These are phyloP conservation scores for Extremus antarcticus DNA, from an alignment of 495 filamentous ascomycete species.

Conservation along the genomic window DNA sequence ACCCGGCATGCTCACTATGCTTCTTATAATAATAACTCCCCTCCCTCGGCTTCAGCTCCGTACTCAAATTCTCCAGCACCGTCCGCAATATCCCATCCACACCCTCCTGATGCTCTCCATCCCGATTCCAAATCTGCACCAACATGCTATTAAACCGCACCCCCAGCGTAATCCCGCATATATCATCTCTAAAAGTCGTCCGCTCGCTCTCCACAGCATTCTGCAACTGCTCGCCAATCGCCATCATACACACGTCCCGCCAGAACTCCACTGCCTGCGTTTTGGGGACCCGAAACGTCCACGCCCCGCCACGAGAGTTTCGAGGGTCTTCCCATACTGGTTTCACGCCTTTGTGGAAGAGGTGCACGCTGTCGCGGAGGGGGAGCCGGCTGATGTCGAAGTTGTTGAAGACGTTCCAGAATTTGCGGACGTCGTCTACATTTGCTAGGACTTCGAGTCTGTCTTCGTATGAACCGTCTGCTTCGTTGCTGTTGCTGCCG, in stretches of 20 bases:
- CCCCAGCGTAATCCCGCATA: slow-evolving; percentile 61
- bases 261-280: slow-evolving; percentile 61
- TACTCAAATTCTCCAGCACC: slow-evolving; percentile 56
- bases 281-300: slow-evolving; percentile 81
- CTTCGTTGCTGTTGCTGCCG: slow-evolving; percentile 36
- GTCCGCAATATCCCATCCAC: slow-evolving; percentile 57
- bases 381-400: slow-evolving; percentile 65
- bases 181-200: slow-evolving; percentile 59
- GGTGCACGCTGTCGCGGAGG: slow-evolving; percentile 70
- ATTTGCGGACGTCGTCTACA: slow-evolving; percentile 65
- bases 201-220: slow-evolving; percentile 50
- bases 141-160: slow-evolving; percentile 68
- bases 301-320: slow-evolving; percentile 69
- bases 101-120: slow-evolving; percentile 56
- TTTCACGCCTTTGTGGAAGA: slow-evolving; percentile 77
- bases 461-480: slow-evolving; percentile 45
- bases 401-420: slow-evolving; percentile 87
- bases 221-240: slow-evolving; percentile 76
- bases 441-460: slow-evolving; percentile 56
- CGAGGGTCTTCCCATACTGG: slow-evolving; percentile 87
- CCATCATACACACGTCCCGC: slow-evolving; percentile 67
- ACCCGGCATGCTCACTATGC: slow-evolving; percentile 49
- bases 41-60: slow-evolving; percentile 54
- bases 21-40: slow-evolving; percentile 60
- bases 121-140: slow-evolving; percentile 82